Conservation (phyloP, 169 alveolate species). For the Theileria parva region DNA sequence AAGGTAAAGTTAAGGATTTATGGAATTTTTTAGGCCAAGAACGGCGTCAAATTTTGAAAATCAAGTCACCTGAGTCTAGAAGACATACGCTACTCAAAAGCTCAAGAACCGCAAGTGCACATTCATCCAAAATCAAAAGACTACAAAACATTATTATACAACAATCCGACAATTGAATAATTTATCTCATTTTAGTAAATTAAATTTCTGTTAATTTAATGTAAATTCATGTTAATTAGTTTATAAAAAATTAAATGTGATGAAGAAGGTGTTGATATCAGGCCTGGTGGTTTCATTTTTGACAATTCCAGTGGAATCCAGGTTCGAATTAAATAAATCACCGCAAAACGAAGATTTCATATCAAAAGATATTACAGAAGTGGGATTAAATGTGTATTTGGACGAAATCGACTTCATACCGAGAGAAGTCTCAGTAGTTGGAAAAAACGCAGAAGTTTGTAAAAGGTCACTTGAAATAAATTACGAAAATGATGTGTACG, state of each 20-base stretch:
- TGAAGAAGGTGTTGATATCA: background rate
- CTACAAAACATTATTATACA: constrained; percentile 4
- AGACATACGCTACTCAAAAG: background rate
- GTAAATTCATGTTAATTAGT: background rate
- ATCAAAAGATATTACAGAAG: background rate
- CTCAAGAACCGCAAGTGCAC: constrained; percentile 21
- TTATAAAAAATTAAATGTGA: background rate
- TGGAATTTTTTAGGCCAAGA: background rate
- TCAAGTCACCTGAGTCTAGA: background rate
- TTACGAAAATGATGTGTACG: constrained; percentile 37
- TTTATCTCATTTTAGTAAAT: background rate
- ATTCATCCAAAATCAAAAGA: background rate
- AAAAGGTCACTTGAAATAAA: background rate
- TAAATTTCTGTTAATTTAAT: background rate
- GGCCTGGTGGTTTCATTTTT: background rate
- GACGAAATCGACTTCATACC: constrained; percentile 54
- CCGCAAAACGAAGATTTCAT: constrained; percentile 29
- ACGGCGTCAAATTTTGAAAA: background rate
- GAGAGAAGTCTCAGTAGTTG: background rate
- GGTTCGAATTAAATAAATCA: background rate
- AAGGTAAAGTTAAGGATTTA: background rate
- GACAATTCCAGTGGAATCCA: background rate
- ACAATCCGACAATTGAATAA: background rate
- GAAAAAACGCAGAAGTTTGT: constrained; percentile 8
- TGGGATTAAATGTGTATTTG: constrained; percentile 24